Conservation (phyloP, 106 monocot genomes). For the Alisma plantagoaquatica region DNA sequence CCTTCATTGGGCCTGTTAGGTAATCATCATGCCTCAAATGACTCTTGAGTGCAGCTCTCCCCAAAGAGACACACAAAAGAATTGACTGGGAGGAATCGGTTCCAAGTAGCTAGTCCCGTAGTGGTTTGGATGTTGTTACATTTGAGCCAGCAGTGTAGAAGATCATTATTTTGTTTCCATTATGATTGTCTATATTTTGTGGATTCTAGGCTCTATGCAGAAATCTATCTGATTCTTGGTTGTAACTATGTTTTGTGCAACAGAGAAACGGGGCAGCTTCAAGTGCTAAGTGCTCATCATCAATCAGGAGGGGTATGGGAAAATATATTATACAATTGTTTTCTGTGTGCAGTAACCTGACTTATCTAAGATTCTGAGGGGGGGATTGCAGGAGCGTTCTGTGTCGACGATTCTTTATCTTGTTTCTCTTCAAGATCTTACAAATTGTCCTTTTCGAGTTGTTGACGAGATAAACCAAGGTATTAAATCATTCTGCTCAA, state of each 20-base stretch:
- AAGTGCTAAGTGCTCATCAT: slow-evolving; percentile 93
- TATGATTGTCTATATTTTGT: too few relatives aligned
- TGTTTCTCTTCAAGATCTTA: slow-evolving; percentile 97
- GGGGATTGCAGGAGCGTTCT: slow-evolving; percentile 72
- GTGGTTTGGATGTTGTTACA: too few relatives aligned
- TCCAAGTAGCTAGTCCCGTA: too few relatives aligned
- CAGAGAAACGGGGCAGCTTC: slow-evolving; percentile 85
- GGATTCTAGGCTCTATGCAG: too few relatives aligned
- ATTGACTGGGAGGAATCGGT: too few relatives aligned
- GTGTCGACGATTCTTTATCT: slow-evolving; percentile 98
- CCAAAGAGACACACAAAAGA: too few relatives aligned
- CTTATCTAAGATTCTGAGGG: neutral
- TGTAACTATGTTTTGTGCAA: neutral
- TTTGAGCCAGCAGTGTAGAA: too few relatives aligned
- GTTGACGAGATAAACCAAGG: slow-evolving; percentile 99
- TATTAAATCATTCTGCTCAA: neutral
- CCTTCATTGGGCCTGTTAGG: too few relatives aligned
- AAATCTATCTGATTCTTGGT: too few relatives aligned
- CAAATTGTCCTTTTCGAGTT: slow-evolving; percentile 96
- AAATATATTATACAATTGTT: neutral
- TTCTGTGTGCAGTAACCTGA: neutral
- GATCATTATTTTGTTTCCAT: too few relatives aligned
- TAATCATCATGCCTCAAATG: too few relatives aligned
- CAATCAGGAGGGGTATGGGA: slow-evolving; percentile 83
- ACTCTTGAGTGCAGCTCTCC: too few relatives aligned